Evolutionary conservation across 1,139 yeast genomes (phyloP).

Genomic region (Saccharomyces pastorianus): DNA sequence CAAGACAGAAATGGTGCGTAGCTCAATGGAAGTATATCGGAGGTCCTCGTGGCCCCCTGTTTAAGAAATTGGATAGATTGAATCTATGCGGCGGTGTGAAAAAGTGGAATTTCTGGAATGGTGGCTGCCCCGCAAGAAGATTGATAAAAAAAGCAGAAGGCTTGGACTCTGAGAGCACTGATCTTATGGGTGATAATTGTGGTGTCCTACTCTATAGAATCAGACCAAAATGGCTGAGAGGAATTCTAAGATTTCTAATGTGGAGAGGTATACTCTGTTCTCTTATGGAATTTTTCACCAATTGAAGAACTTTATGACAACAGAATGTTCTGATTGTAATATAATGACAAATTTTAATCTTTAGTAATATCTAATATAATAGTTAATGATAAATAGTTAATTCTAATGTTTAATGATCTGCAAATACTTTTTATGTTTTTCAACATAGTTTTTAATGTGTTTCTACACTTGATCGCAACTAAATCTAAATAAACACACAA

Average conservation of each 20-base stretch:
- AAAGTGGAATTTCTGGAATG: constrained; percentile 64
- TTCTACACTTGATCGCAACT: not conserved
- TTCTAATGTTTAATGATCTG: not conserved
- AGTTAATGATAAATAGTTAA: not conserved
- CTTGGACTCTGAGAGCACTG: constrained; percentile 55
- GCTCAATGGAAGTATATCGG: constrained; percentile 83
- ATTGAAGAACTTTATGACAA: not conserved
- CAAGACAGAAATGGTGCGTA: constrained; percentile 73
- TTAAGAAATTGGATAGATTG: constrained; percentile 57
- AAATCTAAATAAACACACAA: not conserved
- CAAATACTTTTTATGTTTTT: not conserved
- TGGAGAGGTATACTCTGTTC: constrained; percentile 66
- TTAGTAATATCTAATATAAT: not conserved
- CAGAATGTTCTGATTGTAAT: not conserved
- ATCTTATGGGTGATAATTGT: constrained; percentile 30
- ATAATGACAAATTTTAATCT: not conserved
- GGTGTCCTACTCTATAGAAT: constrained; percentile 49
- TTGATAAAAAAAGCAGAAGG: constrained; percentile 77
- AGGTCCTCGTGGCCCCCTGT: constrained; percentile 84
- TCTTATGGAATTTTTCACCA: constrained; percentile 41
- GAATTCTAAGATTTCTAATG: constrained; percentile 41
- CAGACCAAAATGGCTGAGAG: constrained; percentile 41
- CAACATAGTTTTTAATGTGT: too few species aligned
- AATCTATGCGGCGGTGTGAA: constrained; percentile 74
- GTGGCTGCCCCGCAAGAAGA: constrained; percentile 62